Evolutionary conservation across 2,329 filamentous ascomycete genomes (phyloP), one percentile per base, ranked within the genome.

Genomic region (Lomentospora prolificans): DNA sequence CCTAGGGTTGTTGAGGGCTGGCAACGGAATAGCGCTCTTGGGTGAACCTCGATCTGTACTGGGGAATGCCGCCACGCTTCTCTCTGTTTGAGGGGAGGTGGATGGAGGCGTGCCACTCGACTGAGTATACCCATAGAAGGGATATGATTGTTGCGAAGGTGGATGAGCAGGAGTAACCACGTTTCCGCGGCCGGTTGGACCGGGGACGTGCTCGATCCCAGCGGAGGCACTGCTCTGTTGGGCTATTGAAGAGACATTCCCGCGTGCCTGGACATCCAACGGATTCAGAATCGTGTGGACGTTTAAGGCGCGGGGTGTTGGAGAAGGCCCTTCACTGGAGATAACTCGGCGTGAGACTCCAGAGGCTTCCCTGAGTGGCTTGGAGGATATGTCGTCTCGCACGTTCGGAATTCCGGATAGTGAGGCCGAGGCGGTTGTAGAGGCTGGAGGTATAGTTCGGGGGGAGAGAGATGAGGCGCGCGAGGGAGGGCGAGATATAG

Each of bases 221-320:
- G 7, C 24, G 44, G 44, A 48, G 24, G 44, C 17, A 22, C 44
- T 14, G 17, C 17, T 22, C 6, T 22, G 44, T 22, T 17, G 44
- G 22, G 44, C 17, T 48, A 48, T 25, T 48, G 44, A 25, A 25
- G 44, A 10, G 22, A 25, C 44, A 48, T 48, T 25, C 5, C 44
- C 44, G 17, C 22, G 44, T 22, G 44, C 3, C 10, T 19, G 22
- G 22, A 12, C 25, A 19, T 51, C n/a, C 14, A 24, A 28, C 2
- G 50, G 50, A 24, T 51, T 51, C 12, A 51, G 50, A n/a, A 51
- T 51, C 14, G 50, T 28, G 50, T 51, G 50, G 25, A 51, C 22
- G 10, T 25, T 25, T 19, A 28, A 19, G 6, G 50, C 30, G 2
- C 25, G 50, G 9, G 50, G 50, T 9, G 24, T 3, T 10, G 17